Conservation (phyloP, 2,329 filamentous ascomycete genomes). For the Monosporascus ibericus region DNA sequence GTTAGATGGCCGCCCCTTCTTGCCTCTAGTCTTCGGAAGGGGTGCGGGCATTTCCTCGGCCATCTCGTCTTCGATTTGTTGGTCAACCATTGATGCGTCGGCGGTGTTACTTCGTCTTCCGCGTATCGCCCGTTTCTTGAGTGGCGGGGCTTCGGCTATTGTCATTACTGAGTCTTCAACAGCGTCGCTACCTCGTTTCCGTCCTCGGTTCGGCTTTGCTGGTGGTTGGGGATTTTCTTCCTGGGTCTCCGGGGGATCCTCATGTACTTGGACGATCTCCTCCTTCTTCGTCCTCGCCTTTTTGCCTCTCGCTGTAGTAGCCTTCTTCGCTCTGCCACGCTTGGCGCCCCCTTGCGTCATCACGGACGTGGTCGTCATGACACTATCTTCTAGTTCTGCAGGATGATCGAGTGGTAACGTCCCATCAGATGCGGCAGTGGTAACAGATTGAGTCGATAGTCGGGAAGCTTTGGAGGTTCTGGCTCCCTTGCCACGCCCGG, state of each 20-base stretch:
- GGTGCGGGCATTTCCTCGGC: slow-evolving; percentile 24
- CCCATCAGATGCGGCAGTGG: slow-evolving; percentile 44
- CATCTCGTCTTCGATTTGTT: slow-evolving; percentile 34
- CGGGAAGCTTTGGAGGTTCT: slow-evolving; percentile 65
- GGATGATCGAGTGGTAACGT: slow-evolving; percentile 42
- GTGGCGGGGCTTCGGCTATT: slow-evolving; percentile 40
- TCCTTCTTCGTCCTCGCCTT: slow-evolving; percentile 48
- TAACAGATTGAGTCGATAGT: slow-evolving; percentile 51
- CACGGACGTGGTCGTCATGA: slow-evolving; percentile 53
- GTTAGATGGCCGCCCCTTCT: slow-evolving; percentile 40
- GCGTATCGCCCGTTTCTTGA: slow-evolving; percentile 54
- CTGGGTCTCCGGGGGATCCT: slow-evolving; percentile 28
- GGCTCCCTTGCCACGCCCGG: slow-evolving; percentile 45
- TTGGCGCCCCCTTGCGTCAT: slow-evolving; percentile 49
- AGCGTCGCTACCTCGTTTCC: slow-evolving; percentile 58
- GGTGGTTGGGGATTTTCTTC: slow-evolving; percentile 24
- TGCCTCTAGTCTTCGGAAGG: slow-evolving; percentile 29
- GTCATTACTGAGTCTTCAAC: slow-evolving; percentile 42
- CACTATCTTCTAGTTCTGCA: slow-evolving; percentile 50
- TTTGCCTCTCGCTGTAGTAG: slow-evolving; percentile 38
- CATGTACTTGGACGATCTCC: slow-evolving; percentile 41
- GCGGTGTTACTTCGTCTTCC: slow-evolving; percentile 40
- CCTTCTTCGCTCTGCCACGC: slow-evolving; percentile 49
- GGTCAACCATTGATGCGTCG: slow-evolving; percentile 33
- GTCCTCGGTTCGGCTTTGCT: slow-evolving; percentile 42